Evolutionary conservation across 2,329 filamentous ascomycete genomes (phyloP), one percentile per base, ranked within the genome.

Genomic region (Fusarium coffeatum): DNA sequence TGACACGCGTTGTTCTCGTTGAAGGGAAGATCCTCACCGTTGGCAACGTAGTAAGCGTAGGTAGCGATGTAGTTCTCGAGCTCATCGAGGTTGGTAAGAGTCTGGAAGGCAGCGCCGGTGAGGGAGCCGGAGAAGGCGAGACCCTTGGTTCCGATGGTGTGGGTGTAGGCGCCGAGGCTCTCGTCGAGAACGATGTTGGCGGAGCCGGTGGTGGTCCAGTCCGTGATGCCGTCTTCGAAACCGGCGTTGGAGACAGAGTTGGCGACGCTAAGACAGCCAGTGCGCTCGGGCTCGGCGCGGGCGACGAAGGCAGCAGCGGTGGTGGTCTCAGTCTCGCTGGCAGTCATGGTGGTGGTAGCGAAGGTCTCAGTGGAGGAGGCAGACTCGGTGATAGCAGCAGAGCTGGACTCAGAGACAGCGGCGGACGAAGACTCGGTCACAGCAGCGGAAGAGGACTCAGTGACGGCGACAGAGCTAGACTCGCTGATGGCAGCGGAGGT

Each of bases 31-130:
- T n/a, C 34, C 34, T 37, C 22, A 2, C 61, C 61, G 6, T 25
- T n/a, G 37, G 43, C 61, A 2, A 40, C 18, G 34, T 43, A 68
- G 20, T 62, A 34, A 7, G 55, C 63, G 30, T 63, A 70, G 22
- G 62, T 50, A 16, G 55, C 25, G 5, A 37, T 23, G 30, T 69
- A 69, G 0, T 12, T 15, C 13, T 22, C n/a, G n/a, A n/a, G n/a
- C n/a, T n/a, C n/a, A n/a, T n/a, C n/a, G n/a, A n/a, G n/a, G n/a
- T n/a, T n/a, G n/a, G n/a, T n/a, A n/a, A n/a, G n/a, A n/a, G n/a
- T n/a, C n/a, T n/a, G n/a, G n/a, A n/a, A n/a, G n/a, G n/a, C n/a
- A n/a, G n/a, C n/a, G n/a, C n/a, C n/a, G n/a, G n/a, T n/a, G n/a
- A n/a, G n/a, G n/a, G n/a, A n/a, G n/a, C n/a, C n/a, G n/a, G n/a